These are phyloP conservation scores for Penicillium waksmanii DNA, from an alignment of 495 filamentous ascomycete species.

Conservation along the genomic window DNA sequence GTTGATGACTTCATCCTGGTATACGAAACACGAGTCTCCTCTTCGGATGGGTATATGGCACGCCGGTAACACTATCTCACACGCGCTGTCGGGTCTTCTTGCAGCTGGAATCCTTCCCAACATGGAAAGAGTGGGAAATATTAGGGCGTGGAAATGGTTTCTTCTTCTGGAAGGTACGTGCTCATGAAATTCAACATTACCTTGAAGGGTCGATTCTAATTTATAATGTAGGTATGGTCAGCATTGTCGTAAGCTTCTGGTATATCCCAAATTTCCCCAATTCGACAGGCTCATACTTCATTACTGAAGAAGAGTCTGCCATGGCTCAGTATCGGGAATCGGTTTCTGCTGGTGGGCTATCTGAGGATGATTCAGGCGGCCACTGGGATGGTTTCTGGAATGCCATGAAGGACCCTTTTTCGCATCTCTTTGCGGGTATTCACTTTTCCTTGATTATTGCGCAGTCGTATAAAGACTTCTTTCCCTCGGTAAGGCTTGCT, in stretches of 20 bases:
- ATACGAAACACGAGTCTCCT: not conserved
- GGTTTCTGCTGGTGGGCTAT: not conserved
- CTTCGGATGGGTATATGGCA: conserved; percentile 5
- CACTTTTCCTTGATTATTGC: conserved; percentile 3
- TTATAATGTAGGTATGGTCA: not conserved
- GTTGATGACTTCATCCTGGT: conserved; percentile 1
- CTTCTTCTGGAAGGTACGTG: not conserved
- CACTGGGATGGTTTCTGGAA: conserved; percentile 4
- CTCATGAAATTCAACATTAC: not conserved
- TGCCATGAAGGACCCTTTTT: conserved; percentile 1
- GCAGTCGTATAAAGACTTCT: conserved; percentile 1
- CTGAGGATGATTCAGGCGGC: not conserved
- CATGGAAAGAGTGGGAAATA: not conserved
- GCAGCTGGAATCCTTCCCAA: not conserved
- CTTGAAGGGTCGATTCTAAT: not conserved
- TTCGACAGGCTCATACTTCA: not conserved
- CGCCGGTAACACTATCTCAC: not conserved
- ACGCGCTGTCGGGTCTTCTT: not conserved
- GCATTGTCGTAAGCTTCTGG: not conserved
- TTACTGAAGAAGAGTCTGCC: not conserved
- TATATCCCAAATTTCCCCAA: not conserved
- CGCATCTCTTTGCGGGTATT: conserved; percentile 4
- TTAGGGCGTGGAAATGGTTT: conserved; percentile 3
- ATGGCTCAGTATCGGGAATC: not conserved
- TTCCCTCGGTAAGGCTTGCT: not conserved